These are phyloP conservation scores for Suillus cothurnatus DNA, from an alignment of 768 basidiomycete species.

Conservation along the genomic window DNA sequence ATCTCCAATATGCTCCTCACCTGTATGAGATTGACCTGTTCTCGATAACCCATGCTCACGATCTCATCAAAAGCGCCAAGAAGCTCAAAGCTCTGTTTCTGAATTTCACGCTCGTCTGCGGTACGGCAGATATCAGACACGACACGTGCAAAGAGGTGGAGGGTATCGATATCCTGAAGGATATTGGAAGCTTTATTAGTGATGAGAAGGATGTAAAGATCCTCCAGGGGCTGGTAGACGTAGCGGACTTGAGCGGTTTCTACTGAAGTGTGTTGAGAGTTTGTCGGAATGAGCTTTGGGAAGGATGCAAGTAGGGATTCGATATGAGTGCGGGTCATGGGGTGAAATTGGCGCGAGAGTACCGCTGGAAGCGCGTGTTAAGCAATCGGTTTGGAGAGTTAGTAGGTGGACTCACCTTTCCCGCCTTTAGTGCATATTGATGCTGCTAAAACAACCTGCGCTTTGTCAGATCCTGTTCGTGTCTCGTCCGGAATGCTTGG, in stretches of 20 bases:
- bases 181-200: conserved; percentile 99
- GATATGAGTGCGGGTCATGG: conserved; percentile 89
- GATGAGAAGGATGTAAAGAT: conserved; percentile 95
- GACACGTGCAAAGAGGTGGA: conserved; percentile 91
- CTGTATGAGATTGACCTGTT: conserved; percentile 77
- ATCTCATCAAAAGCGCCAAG: conserved; percentile 97
- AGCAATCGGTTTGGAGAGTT: conserved; percentile 1
- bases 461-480: neutral
- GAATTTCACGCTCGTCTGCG: conserved; percentile 87
- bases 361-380: conserved; percentile 61
- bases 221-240: conserved; percentile 95
- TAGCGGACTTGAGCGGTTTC: conserved; percentile 95
- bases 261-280: conserved; percentile 95
- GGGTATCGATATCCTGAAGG: conserved; percentile 95
- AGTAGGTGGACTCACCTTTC: conserved; percentile 65
- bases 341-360: conserved; percentile 94
- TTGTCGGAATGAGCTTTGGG: conserved; percentile 94
- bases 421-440: conserved; percentile 95
- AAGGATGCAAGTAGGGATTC: conserved; percentile 96
- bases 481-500: neutral
- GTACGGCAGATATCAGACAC: conserved; percentile 90
- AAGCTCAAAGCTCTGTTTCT: conserved; percentile 89
- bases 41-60: conserved; percentile 85
- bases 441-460: conserved; percentile 87
- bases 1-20: conserved; percentile 81